phyloP scores from a whole-genome alignment of 305 asterid species.

The Euphrasia arctica region DNA sequence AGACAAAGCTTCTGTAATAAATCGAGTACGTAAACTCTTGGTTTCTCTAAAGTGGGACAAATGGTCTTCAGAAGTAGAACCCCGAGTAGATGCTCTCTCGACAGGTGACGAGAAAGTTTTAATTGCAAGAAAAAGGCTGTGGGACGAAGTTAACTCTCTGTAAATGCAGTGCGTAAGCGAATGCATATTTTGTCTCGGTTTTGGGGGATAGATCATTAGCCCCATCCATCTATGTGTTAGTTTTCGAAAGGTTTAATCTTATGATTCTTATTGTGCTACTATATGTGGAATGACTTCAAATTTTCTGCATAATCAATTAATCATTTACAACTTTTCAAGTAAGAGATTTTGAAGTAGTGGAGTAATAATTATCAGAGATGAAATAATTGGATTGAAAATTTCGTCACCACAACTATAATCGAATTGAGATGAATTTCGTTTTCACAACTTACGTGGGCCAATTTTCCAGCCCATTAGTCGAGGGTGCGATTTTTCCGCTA shows the following conservation, averaged over 20 bases:
- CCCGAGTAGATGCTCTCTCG: slow-evolving; percentile 56
- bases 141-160: slow-evolving; percentile 36
- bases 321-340: too few species aligned
- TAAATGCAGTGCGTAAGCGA: slow-evolving; percentile 14
- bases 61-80: slow-evolving; percentile 80
- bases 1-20: slow-evolving; percentile 56
- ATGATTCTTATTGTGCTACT: not conserved
- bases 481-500: slow-evolving; percentile 1
- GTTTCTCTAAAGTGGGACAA: slow-evolving; percentile 75
- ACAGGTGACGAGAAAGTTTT: slow-evolving; percentile 59
- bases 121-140: slow-evolving; percentile 56
- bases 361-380: too few species aligned
- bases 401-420: too few species aligned
- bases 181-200: not conserved
- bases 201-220: not conserved
- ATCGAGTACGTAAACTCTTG: slow-evolving; percentile 52
- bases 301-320: too few species aligned
- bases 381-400: too few species aligned
- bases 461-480: too few species aligned
- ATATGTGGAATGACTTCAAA: not conserved
- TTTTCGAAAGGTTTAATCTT: not conserved
- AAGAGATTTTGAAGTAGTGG: too few species aligned
- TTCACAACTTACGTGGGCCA: too few species aligned
- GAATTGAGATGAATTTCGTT: too few species aligned
- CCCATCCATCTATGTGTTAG: not conserved